Conservation (phyloP, 495 filamentous ascomycete species). For the Aspergillus baeticus region DNA sequence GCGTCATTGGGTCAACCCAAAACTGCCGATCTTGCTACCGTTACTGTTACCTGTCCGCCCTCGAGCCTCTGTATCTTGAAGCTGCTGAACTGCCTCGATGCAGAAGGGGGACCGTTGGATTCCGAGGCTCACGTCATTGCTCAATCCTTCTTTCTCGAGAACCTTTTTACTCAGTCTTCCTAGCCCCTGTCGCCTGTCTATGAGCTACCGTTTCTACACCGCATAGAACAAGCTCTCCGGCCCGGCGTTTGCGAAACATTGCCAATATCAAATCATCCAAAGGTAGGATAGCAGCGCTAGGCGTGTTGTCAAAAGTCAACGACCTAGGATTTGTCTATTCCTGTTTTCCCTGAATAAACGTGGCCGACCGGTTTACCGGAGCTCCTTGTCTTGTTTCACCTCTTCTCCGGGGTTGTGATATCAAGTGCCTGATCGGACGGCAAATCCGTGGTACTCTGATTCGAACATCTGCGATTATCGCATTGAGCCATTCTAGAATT, state of each 20-base stretch:
- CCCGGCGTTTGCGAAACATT: not conserved
- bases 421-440: constrained; percentile 3
- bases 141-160: not conserved
- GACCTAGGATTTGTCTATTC: not conserved
- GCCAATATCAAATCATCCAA: not conserved
- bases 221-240: not conserved
- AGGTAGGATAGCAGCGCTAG: not conserved
- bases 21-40: constrained; percentile 2
- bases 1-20: constrained; percentile 2
- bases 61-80: not conserved
- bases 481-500: constrained; percentile 1
- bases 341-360: not conserved
- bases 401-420: constrained; percentile 1
- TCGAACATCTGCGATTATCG: not conserved
- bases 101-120: constrained; percentile 10
- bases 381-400: not conserved
- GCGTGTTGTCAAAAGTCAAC: not conserved
- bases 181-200: not conserved
- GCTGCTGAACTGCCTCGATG: constrained; percentile 15
- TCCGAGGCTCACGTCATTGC: constrained; percentile 1
- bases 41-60: constrained; percentile 11
- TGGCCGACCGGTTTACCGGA: not conserved
- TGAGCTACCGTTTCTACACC: not conserved
- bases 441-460: not conserved
- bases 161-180: not conserved